Evolutionary conservation across 495 filamentous ascomycete genomes (phyloP), one percentile per base, ranked within the genome.

Genomic region (Tuber brumale): DNA sequence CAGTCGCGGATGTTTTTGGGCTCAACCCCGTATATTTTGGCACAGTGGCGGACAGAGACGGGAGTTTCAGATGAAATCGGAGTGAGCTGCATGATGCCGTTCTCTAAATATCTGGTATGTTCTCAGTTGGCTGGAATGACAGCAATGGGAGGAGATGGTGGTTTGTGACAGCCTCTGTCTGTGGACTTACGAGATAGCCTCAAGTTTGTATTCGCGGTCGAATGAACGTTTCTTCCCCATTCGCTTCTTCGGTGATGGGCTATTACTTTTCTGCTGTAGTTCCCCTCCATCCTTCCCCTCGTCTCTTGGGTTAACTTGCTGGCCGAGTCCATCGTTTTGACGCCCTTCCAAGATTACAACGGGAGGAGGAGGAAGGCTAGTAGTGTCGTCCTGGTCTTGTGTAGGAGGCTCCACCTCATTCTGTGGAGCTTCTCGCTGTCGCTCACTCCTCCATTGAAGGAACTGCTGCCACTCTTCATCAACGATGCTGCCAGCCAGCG

Each of bases 1-100:
- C 77, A 79, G 77, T 79, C 77, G 75, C 77, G 77, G n/a, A 79
- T 79, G 48, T 79, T 79, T 37, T 79, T 79, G 23, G 77, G 77
- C 45, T 79, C 77, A 73, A 79, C 77, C 41, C 77, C 77, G 39
- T 79, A 79, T 41, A 75, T 79, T 78, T 79, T 79, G 16, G 77
- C 77, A 45, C 76, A 79, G 75, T 79, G 77, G 42, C 77, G 77
- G 57, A 79, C 77, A 70, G 77, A 79, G 16, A 79, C 77, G 35
- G 77, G 77, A 51, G 76, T 79, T 70, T 79, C 77, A 42, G 76
- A 76, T 48, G 46, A 48, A 45, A 75, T 76, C 21, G 72, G 76
- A 35, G 72, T 75, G 21, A 75, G 78, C 74, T 78, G 76, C 77
- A 79, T 79, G 61, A 73, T 78, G 31, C 77, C 75, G n/a, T 79